phyloP scores from a whole-genome alignment of 2,329 filamentous ascomycete species.

The Emydomyces testavorans region DNA sequence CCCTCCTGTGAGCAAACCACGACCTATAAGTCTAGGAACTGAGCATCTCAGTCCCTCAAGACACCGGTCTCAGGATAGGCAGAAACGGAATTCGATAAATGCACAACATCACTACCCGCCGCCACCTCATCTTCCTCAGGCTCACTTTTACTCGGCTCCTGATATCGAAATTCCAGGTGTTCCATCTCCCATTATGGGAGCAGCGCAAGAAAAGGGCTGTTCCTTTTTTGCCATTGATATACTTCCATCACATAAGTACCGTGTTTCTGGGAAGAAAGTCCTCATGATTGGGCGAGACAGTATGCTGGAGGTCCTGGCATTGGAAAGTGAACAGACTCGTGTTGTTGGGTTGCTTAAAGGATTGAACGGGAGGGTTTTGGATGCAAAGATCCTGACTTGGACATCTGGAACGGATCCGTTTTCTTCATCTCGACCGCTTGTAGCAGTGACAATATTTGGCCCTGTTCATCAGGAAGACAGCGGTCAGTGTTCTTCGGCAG shows the following conservation, averaged over 20 bases:
- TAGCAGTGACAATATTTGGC: conserved; percentile 71
- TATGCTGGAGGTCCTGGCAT: conserved; percentile 60
- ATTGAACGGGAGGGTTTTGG: conserved; percentile 64
- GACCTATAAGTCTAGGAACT: conserved; percentile 35
- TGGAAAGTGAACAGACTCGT: conserved; percentile 61
- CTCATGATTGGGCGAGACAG: conserved; percentile 73
- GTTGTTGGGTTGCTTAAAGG: conserved; percentile 60
- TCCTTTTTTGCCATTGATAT: conserved; percentile 75
- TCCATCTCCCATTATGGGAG: conserved; percentile 18
- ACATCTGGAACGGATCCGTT: conserved; percentile 43
- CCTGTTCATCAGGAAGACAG: conserved; percentile 41
- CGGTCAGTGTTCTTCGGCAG: conserved; percentile 24
- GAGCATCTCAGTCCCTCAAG: conserved; percentile 28
- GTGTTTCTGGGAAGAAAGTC: conserved; percentile 44
- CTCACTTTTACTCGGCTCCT: conserved; percentile 65
- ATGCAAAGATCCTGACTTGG: conserved; percentile 73
- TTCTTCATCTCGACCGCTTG: conserved; percentile 53
- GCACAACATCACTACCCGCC: conserved; percentile 37
- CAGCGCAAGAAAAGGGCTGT: conserved; percentile 37
- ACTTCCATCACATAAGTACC: conserved; percentile 40
- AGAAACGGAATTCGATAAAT: conserved; percentile 31
- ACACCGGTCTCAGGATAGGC: conserved; percentile 29
- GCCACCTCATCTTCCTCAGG: conserved; percentile 60
- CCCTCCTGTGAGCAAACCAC: conserved; percentile 30
- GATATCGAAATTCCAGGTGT: conserved; percentile 52